Base-by-base conservation (phyloP, 768 basidiomycete species). In the Gymnopilus dilepis region DNA sequence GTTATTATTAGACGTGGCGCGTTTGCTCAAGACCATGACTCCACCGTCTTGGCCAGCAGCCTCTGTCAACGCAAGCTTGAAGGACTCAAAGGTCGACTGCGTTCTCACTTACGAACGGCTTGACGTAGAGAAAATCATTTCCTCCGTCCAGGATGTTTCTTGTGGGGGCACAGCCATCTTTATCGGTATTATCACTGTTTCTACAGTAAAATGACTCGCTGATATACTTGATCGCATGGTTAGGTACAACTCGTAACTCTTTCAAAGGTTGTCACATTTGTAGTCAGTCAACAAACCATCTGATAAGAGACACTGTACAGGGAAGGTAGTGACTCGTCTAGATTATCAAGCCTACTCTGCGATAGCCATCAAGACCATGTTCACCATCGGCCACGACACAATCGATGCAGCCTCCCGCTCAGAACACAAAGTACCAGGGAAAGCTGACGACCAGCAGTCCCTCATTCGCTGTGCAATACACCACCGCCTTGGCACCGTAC, bases 261-360 rank as follows among this genome's bases (percentile, higher is more conserved):
- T 95, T 95, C 77, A 81, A 89, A 84, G 93, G 93, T 90, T 68
- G 19, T 30, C 7, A 3, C 33, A 7, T 22, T 24, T 8, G 17
- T 22, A 30, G 9, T 13, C 33, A 37, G 51, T 6, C 7, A 12
- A 6, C 12, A 12, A n/a, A 31, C 43, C 34, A 45, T 26, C 17
- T 28, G 7, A 28, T n/a, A n/a, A n/a, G n/a, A 55, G 21, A 6
- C 6, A 40, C 37, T 40, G 31, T 9, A 50, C 41, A 92, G 91
- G 88, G 54, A 91, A 87, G 69, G 73, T 75, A 13, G 92, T 94
- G 33, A 86, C 86, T 24, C 84, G 83, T 37, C 74, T 94, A 33
- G 91, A 93, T 70, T 94, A 94, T 69, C 90, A 94, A 74, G 90
- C 92, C 7, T 94, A 94, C 73, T 89, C 87, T 64, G 87, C 86